Conservation (phyloP, 2,329 filamentous ascomycete genomes). For the Colletotrichum incanum region DNA sequence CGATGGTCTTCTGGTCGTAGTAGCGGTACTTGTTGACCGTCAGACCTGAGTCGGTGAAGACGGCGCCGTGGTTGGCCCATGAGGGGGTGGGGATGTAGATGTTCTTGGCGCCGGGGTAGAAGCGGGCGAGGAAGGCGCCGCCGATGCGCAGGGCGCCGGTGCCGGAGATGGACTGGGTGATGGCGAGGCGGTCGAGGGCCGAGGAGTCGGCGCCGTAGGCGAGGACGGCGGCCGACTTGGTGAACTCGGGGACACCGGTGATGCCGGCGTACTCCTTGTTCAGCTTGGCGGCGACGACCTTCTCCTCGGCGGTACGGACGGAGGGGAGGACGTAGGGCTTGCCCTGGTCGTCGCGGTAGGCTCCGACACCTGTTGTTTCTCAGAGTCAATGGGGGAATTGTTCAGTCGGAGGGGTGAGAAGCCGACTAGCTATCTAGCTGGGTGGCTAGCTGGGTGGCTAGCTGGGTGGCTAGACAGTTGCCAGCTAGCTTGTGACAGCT, state of each 20-base stretch:
- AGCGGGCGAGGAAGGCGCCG: constrained; percentile 91
- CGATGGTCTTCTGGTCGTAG: constrained; percentile 99
- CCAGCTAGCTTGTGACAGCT: constrained; percentile 32
- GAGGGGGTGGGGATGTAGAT: constrained; percentile 97
- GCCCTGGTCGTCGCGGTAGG: constrained; percentile 97
- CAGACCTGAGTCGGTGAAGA: constrained; percentile 94
- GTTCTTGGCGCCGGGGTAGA: constrained; percentile 92
- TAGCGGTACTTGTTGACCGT: constrained; percentile 96
- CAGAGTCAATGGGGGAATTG: background rate
- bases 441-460: constrained; percentile 19
- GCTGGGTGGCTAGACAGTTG: too few species aligned
- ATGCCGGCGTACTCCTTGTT: constrained; percentile 99
- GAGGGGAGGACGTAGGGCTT: constrained; percentile 98
- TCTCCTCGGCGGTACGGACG: constrained; percentile 89
- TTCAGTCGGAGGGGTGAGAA: background rate
- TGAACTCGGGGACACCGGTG: constrained; percentile 95
- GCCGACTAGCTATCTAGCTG: constrained; percentile 27
- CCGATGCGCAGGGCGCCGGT: constrained; percentile 96
- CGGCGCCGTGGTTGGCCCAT: constrained; percentile 98
- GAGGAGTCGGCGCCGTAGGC: constrained; percentile 89
- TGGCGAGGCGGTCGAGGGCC: constrained; percentile 84
- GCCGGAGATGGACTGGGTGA: constrained; percentile 98
- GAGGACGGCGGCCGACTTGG: constrained; percentile 89
- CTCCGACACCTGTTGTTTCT: constrained; percentile 81
- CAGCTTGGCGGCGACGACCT: constrained; percentile 81